Conservation (phyloP, 164 flowering plant species). For the Akebia trifoliata region DNA sequence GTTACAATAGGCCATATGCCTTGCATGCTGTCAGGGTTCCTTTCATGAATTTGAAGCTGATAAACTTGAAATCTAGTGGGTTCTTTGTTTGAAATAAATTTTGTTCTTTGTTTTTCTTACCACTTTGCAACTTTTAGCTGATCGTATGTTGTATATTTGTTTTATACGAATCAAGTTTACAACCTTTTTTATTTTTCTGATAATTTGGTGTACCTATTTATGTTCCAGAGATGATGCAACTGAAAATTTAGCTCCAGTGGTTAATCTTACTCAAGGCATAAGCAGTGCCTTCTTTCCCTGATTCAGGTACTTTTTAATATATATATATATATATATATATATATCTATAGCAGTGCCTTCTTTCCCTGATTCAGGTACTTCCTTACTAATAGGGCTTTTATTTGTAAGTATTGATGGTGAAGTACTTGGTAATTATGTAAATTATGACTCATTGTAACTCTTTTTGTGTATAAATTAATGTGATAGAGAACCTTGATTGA, state of each 20-base stretch:
- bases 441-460: no score
- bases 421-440: no score
- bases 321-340: neutral
- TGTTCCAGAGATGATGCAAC: constrained; percentile 29
- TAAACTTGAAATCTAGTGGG: constrained; percentile 38
- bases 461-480: no score
- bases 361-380: no score
- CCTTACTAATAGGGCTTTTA: no score
- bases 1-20: constrained; percentile 87
- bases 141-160: neutral
- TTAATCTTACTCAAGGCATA: constrained; percentile 62
- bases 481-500: no score
- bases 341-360: no score
- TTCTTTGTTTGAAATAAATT: constrained; percentile 1
- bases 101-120: neutral
- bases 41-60: constrained; percentile 25
- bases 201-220: constrained; percentile 1
- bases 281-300: constrained; percentile 83
- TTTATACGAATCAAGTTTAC: neutral
- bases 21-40: constrained; percentile 69
- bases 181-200: neutral
- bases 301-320: constrained; percentile 55
- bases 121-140: neutral
- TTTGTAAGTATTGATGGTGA: no score
- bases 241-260: constrained; percentile 26